Base-by-base conservation (phyloP, 257 asterid genomes). In the Solanum commersonii region DNA sequence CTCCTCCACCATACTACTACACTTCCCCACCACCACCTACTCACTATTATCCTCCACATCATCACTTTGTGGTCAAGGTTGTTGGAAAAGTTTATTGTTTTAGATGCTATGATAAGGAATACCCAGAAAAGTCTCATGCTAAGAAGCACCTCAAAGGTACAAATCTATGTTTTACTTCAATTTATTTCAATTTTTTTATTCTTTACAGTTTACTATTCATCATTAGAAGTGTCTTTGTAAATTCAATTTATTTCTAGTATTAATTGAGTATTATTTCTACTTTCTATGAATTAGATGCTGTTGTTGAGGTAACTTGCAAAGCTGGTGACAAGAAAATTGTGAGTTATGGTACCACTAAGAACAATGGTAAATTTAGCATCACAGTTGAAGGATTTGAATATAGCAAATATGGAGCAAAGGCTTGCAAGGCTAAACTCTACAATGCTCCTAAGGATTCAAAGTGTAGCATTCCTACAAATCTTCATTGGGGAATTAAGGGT, bases 101-200 rank as follows among this genome's bases (percentile, higher is more conserved):
- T 85, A 87, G 56, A 85, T 89, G 92, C 82, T 90, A 59, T 84
- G 89, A 90, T 46, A 81, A 68, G 70, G 56, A 79, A 1, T 40
- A 81, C 72, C 92, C 90, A 29, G 70, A 46, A 77, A 90, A 88
- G 6, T 88, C 92, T 37, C 92, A 90, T 22, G 38, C 78, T 82
- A 90, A 86, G 89, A 88, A 90, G 11, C 92, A 88, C 84, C 90
- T 90, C 77, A 72, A 90, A 88, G 92, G 90, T 90, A 90, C 29
- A 84, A 29, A 31, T 33, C 59, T 31, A 23, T 49, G 11, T 31
- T 49, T 83, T 29, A 46, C 5, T 42, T 38, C 40, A 37, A 25
- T 78, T 78, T 78, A 42, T 78, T 15, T 37, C 56, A 42, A 78
- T 0, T 44, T 35, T 38, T 44, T 3, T 44, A 56, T 31, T 44